Conservation (phyloP, 495 filamentous ascomycete species). For the Penicillium pulvis region DNA sequence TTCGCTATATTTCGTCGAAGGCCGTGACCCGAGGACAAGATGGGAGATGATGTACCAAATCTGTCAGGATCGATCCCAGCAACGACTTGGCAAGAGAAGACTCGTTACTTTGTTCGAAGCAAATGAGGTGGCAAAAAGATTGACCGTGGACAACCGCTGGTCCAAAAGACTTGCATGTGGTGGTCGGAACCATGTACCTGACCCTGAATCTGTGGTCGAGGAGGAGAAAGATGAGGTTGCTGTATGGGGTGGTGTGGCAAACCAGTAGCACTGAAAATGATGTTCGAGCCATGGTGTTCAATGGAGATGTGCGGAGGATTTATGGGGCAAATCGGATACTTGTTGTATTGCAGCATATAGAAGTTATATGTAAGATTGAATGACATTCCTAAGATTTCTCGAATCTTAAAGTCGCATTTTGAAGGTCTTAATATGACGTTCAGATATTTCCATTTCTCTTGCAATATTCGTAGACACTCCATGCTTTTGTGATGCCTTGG, state of each 20-base stretch:
- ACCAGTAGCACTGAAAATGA: not conserved
- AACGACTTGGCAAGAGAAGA: conserved; percentile 47
- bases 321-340: too few species aligned
- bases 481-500: too few species aligned
- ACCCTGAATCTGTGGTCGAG: not conserved
- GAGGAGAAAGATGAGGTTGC: conserved; percentile 16
- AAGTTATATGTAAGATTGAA: too few species aligned
- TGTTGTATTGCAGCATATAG: too few species aligned
- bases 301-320: too few species aligned
- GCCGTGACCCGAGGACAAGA: conserved; percentile 5
- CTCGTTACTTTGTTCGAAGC: conserved; percentile 70
- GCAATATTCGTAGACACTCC: too few species aligned
- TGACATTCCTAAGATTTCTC: too few species aligned
- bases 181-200: not conserved
- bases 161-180: not conserved
- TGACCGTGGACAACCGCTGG: conserved; percentile 35
- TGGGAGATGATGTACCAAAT: conserved; percentile 24
- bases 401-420: too few species aligned
- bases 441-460: too few species aligned
- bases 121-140: conserved; percentile 68
- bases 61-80: conserved; percentile 20
- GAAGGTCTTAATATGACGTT: too few species aligned
- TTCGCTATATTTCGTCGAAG: conserved; percentile 27
- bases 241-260: conserved; percentile 5
- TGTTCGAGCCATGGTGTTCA: not conserved